Base-by-base conservation (phyloP, 1,284 basidiomycete genomes). In the Microbotryum intermedium region DNA sequence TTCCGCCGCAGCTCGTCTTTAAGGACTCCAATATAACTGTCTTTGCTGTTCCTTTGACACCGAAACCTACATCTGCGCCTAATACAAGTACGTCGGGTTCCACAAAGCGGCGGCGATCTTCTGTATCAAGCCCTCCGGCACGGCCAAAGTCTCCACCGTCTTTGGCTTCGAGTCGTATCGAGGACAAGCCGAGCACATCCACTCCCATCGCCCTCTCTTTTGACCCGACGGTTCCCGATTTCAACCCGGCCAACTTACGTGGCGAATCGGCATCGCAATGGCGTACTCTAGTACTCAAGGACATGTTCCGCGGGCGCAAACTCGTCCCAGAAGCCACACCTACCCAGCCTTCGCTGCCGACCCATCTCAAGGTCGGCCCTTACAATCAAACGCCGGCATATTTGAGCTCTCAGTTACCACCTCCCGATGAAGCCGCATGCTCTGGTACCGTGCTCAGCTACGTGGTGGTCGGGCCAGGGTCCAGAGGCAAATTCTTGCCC, bases 401-500 rank as follows among this genome's bases (percentile, higher is more conserved):
- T 45, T 57, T 58, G 7, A 48, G 60, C 1, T 50, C 56, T 6
- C 29, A 53, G 6, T 54, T 70, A 0, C 68, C 69, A 10, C 29
- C 56, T 7, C 54, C 57, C 25, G 29, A 29, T 6, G 2, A 43
- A 18, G 26, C 59, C 18, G 55, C 54, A 21, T 51, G 55, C 10
- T 59, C 53, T 9, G 66, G 66, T 25, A 64, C 70, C 1, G 65
- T 72, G 0, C 47, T 72, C 1, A 75, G 77, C 25, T 95, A 92
- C 72, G 79, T 93, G 26, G 74, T 86, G 47, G 79, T 88, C 52
- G 89, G 90, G 0, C 88, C 90, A 0, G 79, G 79, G 3, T 78
- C 85, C 44, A 83, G 90, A 4, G 92, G 92, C n/a, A 90, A 88
- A 74, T 94, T 97, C 71, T 82, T 94, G 65, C 83, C 76, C 0